Evolutionary conservation across 768 basidiomycete genomes (phyloP), one percentile per base, ranked within the genome.

Genomic region (Galerina sulciceps): DNA sequence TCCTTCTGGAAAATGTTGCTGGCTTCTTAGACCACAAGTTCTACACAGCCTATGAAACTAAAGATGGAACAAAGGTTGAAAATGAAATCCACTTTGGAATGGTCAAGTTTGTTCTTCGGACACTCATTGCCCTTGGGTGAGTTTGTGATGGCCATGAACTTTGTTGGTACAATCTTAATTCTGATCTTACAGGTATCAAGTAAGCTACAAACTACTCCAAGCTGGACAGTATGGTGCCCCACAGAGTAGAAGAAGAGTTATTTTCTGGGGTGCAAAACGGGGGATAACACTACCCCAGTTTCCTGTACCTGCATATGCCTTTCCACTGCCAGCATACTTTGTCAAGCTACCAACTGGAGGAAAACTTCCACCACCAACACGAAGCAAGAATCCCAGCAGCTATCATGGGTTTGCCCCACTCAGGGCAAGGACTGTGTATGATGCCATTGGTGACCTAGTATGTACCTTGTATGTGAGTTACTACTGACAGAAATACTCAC

Each of bases 141-240:
- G 82, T 71, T 55, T 38, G 41, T 11, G 51, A 9, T 47, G 26
- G 35, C 42, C 41, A 35, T n/a, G n/a, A 15, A 4, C 20, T 40
- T 41, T 17, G 9, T 10, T 14, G 11, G 1, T 36, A 13, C 20
- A 17, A 4, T 18, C 23, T 54, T n/a, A n/a, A 11, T 50, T 41
- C 41, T 11, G 20, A 13, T 20, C 43, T 10, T 23, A 15, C 53
- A 86, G 85, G 0, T 92, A 92, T 66, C 90, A 93, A 72, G 85
- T 83, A 2, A 82, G 77, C 17, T 85, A 81, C 71, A 82, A 80
- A n/a, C 72, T 87, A 14, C 74, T 91, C 0, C 88, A 93, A 65
- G 87, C 90, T 20, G 85, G 80, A 0, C 85, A 86, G 36, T 91
- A 91, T 70, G 91, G 91, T 23, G 80, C 82, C 18, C 89, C 91